Evolutionary conservation across 768 basidiomycete species (phyloP), one percentile per base, ranked within the genome.

Genomic region (Tephrocybe rancida): DNA sequence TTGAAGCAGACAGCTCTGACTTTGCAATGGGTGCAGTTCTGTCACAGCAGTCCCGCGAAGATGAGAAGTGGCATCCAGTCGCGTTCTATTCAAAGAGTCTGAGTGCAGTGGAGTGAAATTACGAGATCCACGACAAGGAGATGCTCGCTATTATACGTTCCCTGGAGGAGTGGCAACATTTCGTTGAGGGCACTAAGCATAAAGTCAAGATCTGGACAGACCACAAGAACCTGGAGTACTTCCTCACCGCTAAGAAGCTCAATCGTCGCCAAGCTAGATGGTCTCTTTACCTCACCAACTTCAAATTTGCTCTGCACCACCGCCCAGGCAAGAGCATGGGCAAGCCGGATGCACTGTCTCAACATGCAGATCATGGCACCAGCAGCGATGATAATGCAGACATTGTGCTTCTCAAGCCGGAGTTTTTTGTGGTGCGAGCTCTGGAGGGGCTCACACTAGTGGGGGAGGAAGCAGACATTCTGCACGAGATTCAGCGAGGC

Each of bases 81-180:
- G 73, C 71, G 0, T 82, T 69, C 54, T 58, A 64, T 22, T 77
- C 72, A 38, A 57, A 41, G 42, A 68, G 51, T 14, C 56, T 71
- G n/a, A 61, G 53, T 19, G 21, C 61, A 0, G 61, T 73, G 0
- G 73, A 85, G 58, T 24, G 62, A 1, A 83, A 82, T 59, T 83
- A 84, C 54, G 65, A 78, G 13, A 73, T 78, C 18, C 70, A 81
- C 52, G 73, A 85, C 53, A 76, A 78, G 56, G 81, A 83, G 59
- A 58, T 82, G 13, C 66, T 82, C 0, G 76, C 75, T 1, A 71
- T 82, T 39, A 64, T 81, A 5, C 27, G 62, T 11, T 61, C 69
- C 0, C 55, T 79, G 0, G 19, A 58, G 0, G 52, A 65, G 27
- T 68, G 65, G 68, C 22, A 60, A 19, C 67, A 70, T 45, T 53